These are phyloP conservation scores for Teunomyces lycoperdinae DNA, from an alignment of 805 yeast species.

Conservation along the genomic window DNA sequence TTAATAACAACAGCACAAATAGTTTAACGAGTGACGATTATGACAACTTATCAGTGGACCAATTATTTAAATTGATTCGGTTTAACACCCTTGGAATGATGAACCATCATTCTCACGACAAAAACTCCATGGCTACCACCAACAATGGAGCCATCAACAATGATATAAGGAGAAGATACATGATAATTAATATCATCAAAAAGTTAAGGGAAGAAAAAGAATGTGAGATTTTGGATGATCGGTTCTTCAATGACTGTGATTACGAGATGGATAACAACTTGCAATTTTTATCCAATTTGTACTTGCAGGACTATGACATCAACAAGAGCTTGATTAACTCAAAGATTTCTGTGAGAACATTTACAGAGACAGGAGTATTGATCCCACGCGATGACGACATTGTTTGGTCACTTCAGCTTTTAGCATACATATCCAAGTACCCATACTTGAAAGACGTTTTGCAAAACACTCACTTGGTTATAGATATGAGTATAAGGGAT, in stretches of 20 bases:
- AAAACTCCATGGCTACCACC: background rate
- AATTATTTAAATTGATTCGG: slow-evolving; percentile 36
- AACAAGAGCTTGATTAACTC: slow-evolving; percentile 25
- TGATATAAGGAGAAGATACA: slow-evolving; percentile 35
- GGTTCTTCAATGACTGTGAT: slow-evolving; percentile 28
- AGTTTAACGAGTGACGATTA: slow-evolving; percentile 38
- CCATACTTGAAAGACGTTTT: slow-evolving; percentile 71
- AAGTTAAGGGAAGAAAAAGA: slow-evolving; percentile 39
- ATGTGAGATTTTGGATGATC: slow-evolving; percentile 30
- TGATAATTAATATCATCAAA: slow-evolving; percentile 34
- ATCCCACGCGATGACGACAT: slow-evolving; percentile 92
- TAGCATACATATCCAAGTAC: slow-evolving; percentile 92
- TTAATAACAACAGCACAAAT: slow-evolving; percentile 19
- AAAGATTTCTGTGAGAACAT: slow-evolving; percentile 34
- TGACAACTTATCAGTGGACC: slow-evolving; percentile 35
- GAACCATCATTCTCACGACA: background rate
- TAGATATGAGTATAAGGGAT: slow-evolving; percentile 52
- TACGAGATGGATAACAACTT: slow-evolving; percentile 42
- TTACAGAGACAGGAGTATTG: slow-evolving; percentile 62
- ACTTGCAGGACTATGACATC: slow-evolving; percentile 33
- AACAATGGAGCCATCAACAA: slow-evolving; percentile 18
- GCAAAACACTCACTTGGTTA: slow-evolving; percentile 73
- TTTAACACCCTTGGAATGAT: slow-evolving; percentile 11
- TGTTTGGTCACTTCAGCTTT: slow-evolving; percentile 85
- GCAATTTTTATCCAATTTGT: slow-evolving; percentile 40